Evolutionary conservation across 768 basidiomycete species (phyloP), one percentile per base, ranked within the genome.

Genomic region (Kwoniella heveanensis): DNA sequence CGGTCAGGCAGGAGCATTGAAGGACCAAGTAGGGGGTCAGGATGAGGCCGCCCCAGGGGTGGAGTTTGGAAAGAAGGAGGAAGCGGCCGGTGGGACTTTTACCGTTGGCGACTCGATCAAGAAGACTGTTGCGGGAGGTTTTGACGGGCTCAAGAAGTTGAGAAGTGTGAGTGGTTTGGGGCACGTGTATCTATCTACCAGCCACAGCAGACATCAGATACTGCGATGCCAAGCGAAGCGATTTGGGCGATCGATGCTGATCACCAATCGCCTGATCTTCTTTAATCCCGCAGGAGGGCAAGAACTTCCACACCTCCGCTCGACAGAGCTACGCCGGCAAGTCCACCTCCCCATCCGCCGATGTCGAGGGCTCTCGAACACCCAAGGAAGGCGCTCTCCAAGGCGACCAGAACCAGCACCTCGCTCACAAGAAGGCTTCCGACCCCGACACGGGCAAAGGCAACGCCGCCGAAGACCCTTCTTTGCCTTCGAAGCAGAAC

Each of bases 21-120:
- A 67, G 55, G 79, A 80, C 62, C 79, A 80, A 46, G 60, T 71
- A 26, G 79, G 76, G 21, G 78, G 77, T 50, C 73, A 77, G 60
- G 65, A 68, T 44, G 70, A 60, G 8, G 66, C 57, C 15, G 58
- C 46, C n/a, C 51, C 58, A 22, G 67, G 63, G 9, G 67, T 63
- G 13, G 69, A 60, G 55, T 76, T 71, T 50, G 75, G 70, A 1
- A 64, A 63, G 30, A 69, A 69, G 51, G 70, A 72, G 24, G 73
- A 71, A 6, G 61, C 69, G 6, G 54, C 70, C 2, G 77, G 67
- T 2, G 69, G 55, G 22, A 64, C 39, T 47, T 59, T 54, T 24
- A 64, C 64, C 37, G 10, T 54, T 21, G n/a, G n/a, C 2, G 72
- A 68, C 55, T 57, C 62, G 8, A 46, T 60, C 7, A 64, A 68